Evolutionary conservation across 2,329 filamentous ascomycete species (phyloP).

Genomic region (Alternaria triticina): DNA sequence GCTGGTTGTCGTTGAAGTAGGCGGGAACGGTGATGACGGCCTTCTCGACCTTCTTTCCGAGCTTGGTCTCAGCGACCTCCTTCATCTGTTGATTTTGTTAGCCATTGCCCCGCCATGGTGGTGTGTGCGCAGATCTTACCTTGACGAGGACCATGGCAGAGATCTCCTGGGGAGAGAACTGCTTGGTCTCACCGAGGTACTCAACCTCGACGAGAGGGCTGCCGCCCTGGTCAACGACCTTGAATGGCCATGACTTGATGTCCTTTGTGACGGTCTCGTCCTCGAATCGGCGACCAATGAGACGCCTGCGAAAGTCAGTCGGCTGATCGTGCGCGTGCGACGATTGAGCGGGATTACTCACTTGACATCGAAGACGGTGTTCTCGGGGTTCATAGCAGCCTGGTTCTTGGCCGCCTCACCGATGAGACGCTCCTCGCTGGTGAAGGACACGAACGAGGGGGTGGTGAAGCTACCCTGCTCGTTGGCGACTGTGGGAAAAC

Average conservation of each 20-base stretch:
- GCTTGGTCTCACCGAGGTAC: conserved; percentile 94
- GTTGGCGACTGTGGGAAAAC: conserved; percentile 75
- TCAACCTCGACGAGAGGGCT: conserved; percentile 93
- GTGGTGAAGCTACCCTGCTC: conserved; percentile 99
- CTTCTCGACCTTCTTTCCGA: conserved; percentile 99
- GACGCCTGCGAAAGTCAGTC: conserved; percentile 70
- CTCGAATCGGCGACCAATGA: conserved; percentile 95
- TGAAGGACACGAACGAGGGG: conserved; percentile 99
- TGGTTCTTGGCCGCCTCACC: conserved; percentile 99
- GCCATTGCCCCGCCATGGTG: conserved; percentile 3
- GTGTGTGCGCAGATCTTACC: conserved; percentile 59
- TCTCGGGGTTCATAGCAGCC: conserved; percentile 98
- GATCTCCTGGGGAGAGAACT: conserved; percentile 97
- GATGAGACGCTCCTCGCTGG: conserved; percentile 97
- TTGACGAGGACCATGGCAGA: conserved; percentile 98
- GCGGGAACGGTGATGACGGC: conserved; percentile 98
- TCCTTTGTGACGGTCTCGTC: conserved; percentile 99
- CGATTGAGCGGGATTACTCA: conserved; percentile 57
- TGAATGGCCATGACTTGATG: conserved; percentile 99
- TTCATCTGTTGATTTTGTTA: conserved; percentile 75
- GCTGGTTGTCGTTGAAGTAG: conserved; percentile 99
- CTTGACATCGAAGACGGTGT: conserved; percentile 99
- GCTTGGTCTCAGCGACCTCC: conserved; percentile 97
- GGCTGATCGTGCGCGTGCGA: neutral
- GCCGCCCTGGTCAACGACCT: conserved; percentile 87